phyloP scores from a whole-genome alignment of 768 basidiomycete genomes.

The Boletus huronensis region DNA sequence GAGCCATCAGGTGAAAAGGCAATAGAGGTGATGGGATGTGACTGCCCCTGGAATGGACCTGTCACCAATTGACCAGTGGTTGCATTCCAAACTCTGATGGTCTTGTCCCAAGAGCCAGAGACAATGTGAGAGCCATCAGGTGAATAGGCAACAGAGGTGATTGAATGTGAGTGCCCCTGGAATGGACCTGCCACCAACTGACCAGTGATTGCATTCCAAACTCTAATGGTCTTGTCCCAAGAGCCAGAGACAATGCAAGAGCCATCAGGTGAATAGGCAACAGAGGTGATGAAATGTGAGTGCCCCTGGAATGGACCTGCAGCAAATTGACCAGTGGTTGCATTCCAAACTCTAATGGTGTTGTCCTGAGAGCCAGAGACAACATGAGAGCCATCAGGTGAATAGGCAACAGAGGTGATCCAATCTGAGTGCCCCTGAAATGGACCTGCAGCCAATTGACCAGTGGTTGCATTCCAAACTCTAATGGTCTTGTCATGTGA shows the following conservation, averaged over 20 bases:
- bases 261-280: not conserved
- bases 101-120: not conserved
- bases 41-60: too few relatives aligned
- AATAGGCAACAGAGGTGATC: too few relatives aligned
- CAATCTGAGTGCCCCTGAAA: too few relatives aligned
- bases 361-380: not conserved
- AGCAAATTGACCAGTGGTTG: conserved; percentile 1
- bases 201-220: not conserved
- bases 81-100: not conserved
- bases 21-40: too few relatives aligned
- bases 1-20: too few relatives aligned
- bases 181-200: too few relatives aligned
- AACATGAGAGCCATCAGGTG: not conserved
- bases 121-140: not conserved
- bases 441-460: too few relatives aligned
- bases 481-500: not conserved
- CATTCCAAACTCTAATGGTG: conserved; percentile 15
- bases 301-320: not conserved
- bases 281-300: not conserved
- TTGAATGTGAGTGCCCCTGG: not conserved
- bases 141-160: not conserved
- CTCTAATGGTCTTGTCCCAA: not conserved
- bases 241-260: not conserved
- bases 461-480: too few relatives aligned
- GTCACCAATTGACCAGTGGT: not conserved